These are phyloP conservation scores for Apocynum venetum DNA, from an alignment of 257 asterid species.

Conservation along the genomic window DNA sequence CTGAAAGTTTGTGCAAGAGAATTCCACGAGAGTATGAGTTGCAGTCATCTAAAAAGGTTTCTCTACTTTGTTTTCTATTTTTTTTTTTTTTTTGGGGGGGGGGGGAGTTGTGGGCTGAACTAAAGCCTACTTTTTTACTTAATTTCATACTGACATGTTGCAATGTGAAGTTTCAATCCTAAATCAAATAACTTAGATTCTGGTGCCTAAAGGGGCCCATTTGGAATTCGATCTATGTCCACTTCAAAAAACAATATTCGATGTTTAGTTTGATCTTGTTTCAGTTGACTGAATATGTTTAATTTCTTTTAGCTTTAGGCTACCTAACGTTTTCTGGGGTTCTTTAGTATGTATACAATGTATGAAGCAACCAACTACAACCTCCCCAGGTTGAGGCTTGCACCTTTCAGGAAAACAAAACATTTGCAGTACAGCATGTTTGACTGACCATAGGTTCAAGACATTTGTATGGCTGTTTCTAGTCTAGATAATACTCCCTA, in stretches of 20 bases:
- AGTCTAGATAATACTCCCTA: not conserved
- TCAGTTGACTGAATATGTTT: not conserved
- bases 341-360: not conserved
- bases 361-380: not conserved
- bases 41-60: conserved; percentile 87
- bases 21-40: conserved; percentile 80
- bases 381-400: no score
- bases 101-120: not conserved
- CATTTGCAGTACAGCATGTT: not conserved
- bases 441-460: not conserved
- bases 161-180: not conserved
- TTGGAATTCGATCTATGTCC: not conserved
- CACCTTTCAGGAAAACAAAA: no score
- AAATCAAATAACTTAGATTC: not conserved
- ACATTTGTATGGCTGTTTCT: not conserved
- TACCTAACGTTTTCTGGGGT: not conserved
- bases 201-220: not conserved
- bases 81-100: not conserved
- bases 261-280: conserved; percentile 2
- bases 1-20: conserved; percentile 62
- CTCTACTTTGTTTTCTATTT: not conserved
- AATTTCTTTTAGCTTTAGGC: not conserved
- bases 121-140: not conserved
- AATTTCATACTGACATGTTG: not conserved
- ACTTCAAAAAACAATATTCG: not conserved